These are phyloP conservation scores for Phyllosticta citriasiana DNA, from an alignment of 2,329 filamentous ascomycete genomes.

Conservation along the genomic window DNA sequence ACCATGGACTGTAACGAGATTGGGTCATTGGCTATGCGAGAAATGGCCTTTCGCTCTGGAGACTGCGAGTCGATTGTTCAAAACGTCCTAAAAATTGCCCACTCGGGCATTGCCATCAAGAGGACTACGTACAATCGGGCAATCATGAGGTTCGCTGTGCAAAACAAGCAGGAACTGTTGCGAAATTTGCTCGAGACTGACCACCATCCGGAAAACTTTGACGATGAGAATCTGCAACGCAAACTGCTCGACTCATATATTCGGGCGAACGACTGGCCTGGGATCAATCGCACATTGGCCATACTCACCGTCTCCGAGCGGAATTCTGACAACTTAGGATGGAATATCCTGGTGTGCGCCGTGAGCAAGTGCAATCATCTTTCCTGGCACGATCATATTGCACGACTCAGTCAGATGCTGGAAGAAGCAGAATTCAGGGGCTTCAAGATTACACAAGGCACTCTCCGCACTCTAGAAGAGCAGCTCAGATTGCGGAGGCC, in stretches of 20 bases:
- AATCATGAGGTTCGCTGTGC: slow-evolving; percentile 52
- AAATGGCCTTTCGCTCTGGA: slow-evolving; percentile 59
- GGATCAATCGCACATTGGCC: slow-evolving; percentile 46
- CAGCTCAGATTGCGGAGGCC: not conserved
- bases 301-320: slow-evolving; percentile 38
- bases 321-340: slow-evolving; percentile 27
- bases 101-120: slow-evolving; percentile 52
- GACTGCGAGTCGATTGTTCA: slow-evolving; percentile 46
- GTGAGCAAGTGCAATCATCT: slow-evolving; percentile 25
- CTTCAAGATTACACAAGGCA: not conserved
- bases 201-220: slow-evolving; percentile 54
- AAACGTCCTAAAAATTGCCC: slow-evolving; percentile 51
- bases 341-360: slow-evolving; percentile 40
- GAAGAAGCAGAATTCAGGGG: not conserved
- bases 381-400: slow-evolving; percentile 11
- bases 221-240: slow-evolving; percentile 46
- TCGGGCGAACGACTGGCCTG: slow-evolving; percentile 38
- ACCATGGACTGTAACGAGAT: slow-evolving; percentile 63
- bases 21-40: slow-evolving; percentile 66
- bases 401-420: not conserved
- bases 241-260: slow-evolving; percentile 44
- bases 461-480: not conserved
- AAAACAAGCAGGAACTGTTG: slow-evolving; percentile 44
- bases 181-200: slow-evolving; percentile 47
- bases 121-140: slow-evolving; percentile 55